Evolutionary conservation across 139 green algal species (phyloP).

Genomic region (Chara braunii): DNA sequence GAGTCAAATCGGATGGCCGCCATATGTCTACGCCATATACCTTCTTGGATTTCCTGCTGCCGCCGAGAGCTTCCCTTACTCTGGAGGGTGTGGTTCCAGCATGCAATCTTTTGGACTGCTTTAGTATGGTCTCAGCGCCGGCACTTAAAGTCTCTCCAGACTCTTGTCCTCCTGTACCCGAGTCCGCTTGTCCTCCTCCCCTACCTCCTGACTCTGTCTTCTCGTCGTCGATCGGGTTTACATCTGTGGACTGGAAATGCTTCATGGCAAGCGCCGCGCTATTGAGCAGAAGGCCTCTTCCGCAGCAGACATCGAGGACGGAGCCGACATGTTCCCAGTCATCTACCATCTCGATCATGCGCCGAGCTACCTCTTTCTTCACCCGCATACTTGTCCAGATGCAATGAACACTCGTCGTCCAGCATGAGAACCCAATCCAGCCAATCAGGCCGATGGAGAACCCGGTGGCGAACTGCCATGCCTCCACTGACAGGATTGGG

Average conservation of each 20-base stretch:
- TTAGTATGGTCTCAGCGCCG: neutral
- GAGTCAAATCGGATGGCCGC: neutral
- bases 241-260: no score
- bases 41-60: neutral
- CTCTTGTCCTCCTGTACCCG: no score
- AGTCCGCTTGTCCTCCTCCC: neutral
- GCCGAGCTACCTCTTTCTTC: no score
- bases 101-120: neutral
- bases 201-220: no score
- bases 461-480: no score
- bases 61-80: neutral
- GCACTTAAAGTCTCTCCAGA: neutral
- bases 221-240: no score
- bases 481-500: no score
- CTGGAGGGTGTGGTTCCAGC: neutral
- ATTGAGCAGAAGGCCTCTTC: conserved; percentile 12
- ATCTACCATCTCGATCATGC: neutral
- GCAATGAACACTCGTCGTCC: no score
- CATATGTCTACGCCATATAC: neutral
- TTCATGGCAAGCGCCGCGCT: conserved; percentile 14
- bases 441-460: no score
- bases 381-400: no score
- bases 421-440: no score
- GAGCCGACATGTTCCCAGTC: conserved; percentile 11
- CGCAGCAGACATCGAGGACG: conserved; percentile 34